A percentile compares a stretch with the other conserved stretches of the same genome.
phyloP scores from a whole-genome alignment of 805 yeast genomes.

The Ogataea kodamae region DNA sequence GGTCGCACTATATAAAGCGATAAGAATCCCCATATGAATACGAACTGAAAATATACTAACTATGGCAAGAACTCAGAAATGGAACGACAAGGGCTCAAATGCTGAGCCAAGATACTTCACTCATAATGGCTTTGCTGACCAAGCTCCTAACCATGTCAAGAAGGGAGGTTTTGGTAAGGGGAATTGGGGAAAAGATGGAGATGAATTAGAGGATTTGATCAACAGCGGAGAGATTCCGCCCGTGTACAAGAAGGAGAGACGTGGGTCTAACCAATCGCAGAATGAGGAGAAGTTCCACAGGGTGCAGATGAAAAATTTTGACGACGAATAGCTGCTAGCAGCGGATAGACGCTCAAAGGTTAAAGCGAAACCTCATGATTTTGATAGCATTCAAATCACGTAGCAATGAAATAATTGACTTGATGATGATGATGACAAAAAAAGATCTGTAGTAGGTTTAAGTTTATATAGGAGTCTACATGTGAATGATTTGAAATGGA shows the following conservation, averaged over 20 bases:
- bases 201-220: slow-evolving; percentile 63
- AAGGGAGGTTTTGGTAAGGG: slow-evolving; percentile 83
- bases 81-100: slow-evolving; percentile 44
- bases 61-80: slow-evolving; percentile 79
- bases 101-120: slow-evolving; percentile 73
- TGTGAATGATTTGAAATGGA: too few relatives aligned
- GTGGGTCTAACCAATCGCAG: slow-evolving; percentile 47
- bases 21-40: background rate
- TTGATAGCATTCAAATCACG: slow-evolving; percentile 6
- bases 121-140: slow-evolving; percentile 64
- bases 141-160: slow-evolving; percentile 73
- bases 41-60: background rate
- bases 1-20: slow-evolving; percentile 6
- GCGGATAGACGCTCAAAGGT: slow-evolving; percentile 1
- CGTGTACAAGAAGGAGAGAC: slow-evolving; percentile 42
- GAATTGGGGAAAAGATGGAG: slow-evolving; percentile 85
- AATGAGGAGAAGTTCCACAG: slow-evolving; percentile 39
- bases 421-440: too few relatives aligned
- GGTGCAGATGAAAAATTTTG: slow-evolving; percentile 20
- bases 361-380: background rate
- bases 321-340: slow-evolving; percentile 9
- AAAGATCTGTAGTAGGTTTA: too few relatives aligned
- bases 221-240: slow-evolving; percentile 54
- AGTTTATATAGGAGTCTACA: too few relatives aligned
- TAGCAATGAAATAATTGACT: too few relatives aligned